These are phyloP conservation scores for Plectosphaerella sp. DNA, from an alignment of 2,329 filamentous ascomycete species.

Conservation along the genomic window DNA sequence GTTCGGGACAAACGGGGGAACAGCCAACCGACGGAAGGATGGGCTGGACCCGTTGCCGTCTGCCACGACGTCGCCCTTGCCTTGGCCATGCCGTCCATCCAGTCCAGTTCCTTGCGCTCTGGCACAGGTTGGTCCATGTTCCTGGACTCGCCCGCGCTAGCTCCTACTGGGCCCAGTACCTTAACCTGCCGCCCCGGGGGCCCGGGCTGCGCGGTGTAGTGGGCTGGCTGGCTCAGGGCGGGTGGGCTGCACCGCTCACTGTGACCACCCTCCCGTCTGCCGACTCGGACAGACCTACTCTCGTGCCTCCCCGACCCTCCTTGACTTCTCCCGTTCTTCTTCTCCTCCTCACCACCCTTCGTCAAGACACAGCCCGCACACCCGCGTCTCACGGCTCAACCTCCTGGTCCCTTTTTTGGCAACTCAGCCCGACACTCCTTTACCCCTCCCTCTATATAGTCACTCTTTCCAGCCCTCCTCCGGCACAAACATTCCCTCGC, in stretches of 20 bases:
- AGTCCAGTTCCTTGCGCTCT: too few species aligned
- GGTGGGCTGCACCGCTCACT: not conserved
- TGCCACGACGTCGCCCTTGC: too few species aligned
- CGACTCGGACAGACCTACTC: not conserved
- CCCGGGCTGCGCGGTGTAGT: too few species aligned
- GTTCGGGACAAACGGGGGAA: too few species aligned
- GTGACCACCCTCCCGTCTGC: not conserved
- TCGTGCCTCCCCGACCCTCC: not conserved
- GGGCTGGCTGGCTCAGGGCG: too few species aligned
- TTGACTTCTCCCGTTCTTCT: not conserved
- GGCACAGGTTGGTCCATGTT: too few species aligned
- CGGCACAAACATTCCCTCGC: not conserved
- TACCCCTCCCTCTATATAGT: slow-evolving; percentile 1
- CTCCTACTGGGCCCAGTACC: too few species aligned
- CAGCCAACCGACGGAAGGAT: too few species aligned
- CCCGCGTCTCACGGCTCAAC: not conserved
- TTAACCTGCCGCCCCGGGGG: too few species aligned
- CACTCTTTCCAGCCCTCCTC: slow-evolving; percentile 1
- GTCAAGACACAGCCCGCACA: slow-evolving; percentile 5
- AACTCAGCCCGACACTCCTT: slow-evolving; percentile 1
- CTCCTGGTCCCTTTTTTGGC: not conserved
- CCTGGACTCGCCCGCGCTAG: too few species aligned
- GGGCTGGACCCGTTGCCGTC: too few species aligned
- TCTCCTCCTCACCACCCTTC: slow-evolving; percentile 3
- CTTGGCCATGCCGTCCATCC: too few species aligned